Evolutionary conservation across 2,329 filamentous ascomycete genomes (phyloP), one percentile per base, ranked within the genome.

Genomic region (Aspergillus viridinutans): DNA sequence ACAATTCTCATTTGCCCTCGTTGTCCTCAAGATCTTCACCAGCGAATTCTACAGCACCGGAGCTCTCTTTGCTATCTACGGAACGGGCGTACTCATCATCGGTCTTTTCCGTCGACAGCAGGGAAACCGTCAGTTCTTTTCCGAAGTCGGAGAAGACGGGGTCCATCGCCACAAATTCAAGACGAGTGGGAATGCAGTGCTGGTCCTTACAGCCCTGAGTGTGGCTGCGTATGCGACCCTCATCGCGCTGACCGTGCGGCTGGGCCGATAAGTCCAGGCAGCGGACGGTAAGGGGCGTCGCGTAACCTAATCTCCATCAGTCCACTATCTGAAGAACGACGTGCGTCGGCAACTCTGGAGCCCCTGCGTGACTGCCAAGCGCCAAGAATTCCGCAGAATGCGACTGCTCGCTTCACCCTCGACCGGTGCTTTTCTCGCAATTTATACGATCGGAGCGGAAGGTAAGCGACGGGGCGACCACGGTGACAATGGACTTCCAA

Each of bases 1-100:
- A 3, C 92, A 97, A 70, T 97, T 97, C 79, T 93, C 90, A 56
- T 97, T 99, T 74, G 88, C 93, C 21, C 86, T 99, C 51, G 87
- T 99, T 61, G 90, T 99, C 53, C 85, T 96, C 64, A 96, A 95
- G 78, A 95, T 99, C 74, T 97, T 99, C 78, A 97, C 92, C 8
- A 84, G 87, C 53, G 94, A 97, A 71, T 97, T 99, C 80, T 97
- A 97, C 76, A 86, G 89, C 64, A 96, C 97, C 61, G 94, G 94
- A n/a, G 94, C 94, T 6, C 81, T 99, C 32, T 97, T 97, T 72
- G 92, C 94, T 47, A 87, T 91, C 50, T 97, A 97, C 70, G 94
- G 93, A 12, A 86, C 88, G 3, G 90, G 90, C 6, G 84, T 99
- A 50, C 80, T 97, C 69, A 80, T 90, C 26, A 90, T 95, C 58